Conservation (phyloP, 768 basidiomycete species). For the Leucocoprinus birnbaumii region DNA sequence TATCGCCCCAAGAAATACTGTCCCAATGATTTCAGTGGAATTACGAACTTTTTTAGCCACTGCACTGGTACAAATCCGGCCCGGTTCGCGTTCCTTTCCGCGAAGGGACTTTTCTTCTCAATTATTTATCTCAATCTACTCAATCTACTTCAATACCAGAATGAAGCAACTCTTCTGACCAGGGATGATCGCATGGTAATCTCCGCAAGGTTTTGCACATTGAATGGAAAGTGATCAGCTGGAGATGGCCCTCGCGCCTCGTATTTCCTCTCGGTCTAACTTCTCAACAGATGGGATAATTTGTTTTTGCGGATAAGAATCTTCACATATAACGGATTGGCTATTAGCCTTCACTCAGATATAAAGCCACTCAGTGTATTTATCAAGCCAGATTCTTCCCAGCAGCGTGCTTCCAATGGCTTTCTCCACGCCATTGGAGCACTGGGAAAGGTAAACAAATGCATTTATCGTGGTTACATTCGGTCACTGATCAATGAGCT, state of each 20-base stretch:
- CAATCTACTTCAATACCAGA: neutral
- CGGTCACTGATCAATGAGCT: neutral
- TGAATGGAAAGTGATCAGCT: neutral
- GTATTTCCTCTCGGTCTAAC: neutral
- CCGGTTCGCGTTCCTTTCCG: neutral
- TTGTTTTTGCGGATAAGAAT: slow-evolving; percentile 8
- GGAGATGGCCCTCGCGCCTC: neutral
- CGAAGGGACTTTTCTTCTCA: slow-evolving; percentile 2
- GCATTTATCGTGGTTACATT: neutral
- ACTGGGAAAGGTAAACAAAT: no score
- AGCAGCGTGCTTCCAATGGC: neutral
- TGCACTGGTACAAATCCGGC: neutral
- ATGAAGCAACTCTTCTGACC: neutral
- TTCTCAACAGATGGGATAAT: neutral
- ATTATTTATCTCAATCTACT: neutral
- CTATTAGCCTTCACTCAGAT: neutral
- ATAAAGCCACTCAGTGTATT: neutral
- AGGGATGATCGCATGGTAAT: neutral
- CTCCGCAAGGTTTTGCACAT: neutral
- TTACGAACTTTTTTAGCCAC: no score
- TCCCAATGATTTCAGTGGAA: no score
- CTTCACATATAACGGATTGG: no score
- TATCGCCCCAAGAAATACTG: no score
- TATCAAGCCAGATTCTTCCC: neutral
- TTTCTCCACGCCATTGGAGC: neutral